Evolutionary conservation across 225 moss, liverwort and hornwort genomes (phyloP).

Genomic region (Sphagnum contortum): DNA sequence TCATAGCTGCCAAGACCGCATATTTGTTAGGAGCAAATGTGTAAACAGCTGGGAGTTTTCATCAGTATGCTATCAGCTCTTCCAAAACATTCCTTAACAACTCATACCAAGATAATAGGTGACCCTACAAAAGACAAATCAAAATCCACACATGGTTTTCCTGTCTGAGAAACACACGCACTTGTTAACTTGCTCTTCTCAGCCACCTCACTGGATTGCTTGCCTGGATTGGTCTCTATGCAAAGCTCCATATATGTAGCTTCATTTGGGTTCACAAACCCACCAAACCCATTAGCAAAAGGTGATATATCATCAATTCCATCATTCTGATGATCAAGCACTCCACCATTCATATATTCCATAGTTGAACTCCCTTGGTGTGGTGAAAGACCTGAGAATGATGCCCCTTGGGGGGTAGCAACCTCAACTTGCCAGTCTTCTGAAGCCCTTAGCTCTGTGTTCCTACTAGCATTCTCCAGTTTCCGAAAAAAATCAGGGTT

Average conservation of each 20-base stretch:
- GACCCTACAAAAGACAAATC: too few relatives aligned
- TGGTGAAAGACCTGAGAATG: conserved; percentile 9
- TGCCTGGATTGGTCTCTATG: conserved; percentile 4
- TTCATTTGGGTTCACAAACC: conserved; percentile 12
- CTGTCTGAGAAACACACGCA: not conserved
- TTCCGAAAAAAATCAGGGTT: conserved; percentile 77
- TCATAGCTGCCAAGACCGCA: conserved; percentile 3
- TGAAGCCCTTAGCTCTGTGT: conserved; percentile 24
- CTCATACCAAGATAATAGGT: too few relatives aligned
- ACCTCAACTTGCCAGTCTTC: conserved; percentile 65
- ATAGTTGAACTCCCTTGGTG: conserved; percentile 22
- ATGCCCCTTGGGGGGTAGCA: conserved; percentile 17
- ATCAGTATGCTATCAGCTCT: too few relatives aligned
- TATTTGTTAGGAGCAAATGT: too few relatives aligned
- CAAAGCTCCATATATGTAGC: conserved; percentile 11
- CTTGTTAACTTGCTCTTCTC: conserved; percentile 15
- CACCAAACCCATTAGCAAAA: conserved; percentile 12
- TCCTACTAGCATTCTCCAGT: conserved; percentile 14
- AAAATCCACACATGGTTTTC: too few relatives aligned
- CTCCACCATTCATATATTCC: conserved; percentile 26
- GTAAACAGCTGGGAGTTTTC: too few relatives aligned
- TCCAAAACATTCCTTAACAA: not conserved
- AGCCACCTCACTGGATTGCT: conserved; percentile 2
- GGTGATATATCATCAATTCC: conserved; percentile 12
- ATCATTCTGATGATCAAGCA: conserved; percentile 11